Conservation (phyloP, 495 filamentous ascomycete species). For the Aspergillus bertholletiae region DNA sequence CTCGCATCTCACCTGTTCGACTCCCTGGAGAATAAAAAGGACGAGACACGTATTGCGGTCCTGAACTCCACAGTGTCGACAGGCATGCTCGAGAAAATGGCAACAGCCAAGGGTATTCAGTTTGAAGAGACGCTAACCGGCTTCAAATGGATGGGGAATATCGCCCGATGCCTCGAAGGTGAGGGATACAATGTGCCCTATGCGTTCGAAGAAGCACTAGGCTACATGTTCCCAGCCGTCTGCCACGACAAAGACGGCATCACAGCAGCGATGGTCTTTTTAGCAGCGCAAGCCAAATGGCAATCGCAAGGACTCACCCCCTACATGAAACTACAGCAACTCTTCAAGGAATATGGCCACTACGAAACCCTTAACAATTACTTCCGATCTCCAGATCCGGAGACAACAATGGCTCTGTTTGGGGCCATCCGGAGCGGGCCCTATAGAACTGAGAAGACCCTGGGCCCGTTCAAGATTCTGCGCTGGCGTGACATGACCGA, state of each 20-base stretch:
- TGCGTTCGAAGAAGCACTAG: conserved; percentile 71
- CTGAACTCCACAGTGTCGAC: conserved; percentile 64
- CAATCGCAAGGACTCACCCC: conserved; percentile 51
- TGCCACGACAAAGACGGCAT: conserved; percentile 72
- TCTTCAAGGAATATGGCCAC: conserved; percentile 61
- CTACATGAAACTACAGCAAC: conserved; percentile 53
- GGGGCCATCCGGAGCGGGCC: conserved; percentile 47
- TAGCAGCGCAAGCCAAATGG: conserved; percentile 55
- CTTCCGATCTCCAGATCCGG: conserved; percentile 56
- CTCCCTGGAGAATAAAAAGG: conserved; percentile 24
- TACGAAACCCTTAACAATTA: conserved; percentile 68
- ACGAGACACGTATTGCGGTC: conserved; percentile 45
- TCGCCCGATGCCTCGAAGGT: conserved; percentile 39
- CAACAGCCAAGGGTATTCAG: conserved; percentile 49
- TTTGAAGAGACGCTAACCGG: conserved; percentile 67
- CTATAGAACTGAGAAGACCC: conserved; percentile 34
- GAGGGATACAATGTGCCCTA: conserved; percentile 51
- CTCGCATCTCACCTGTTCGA: conserved; percentile 57
- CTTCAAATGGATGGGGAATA: conserved; percentile 70
- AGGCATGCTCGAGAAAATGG: conserved; percentile 61
- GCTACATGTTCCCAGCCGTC: conserved; percentile 68
- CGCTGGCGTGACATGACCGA: conserved; percentile 68
- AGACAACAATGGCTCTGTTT: conserved; percentile 52
- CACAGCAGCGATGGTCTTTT: conserved; percentile 61
- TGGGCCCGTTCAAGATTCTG: conserved; percentile 51